Conservation (phyloP, 768 basidiomycete genomes). For the Inosperma sp. region DNA sequence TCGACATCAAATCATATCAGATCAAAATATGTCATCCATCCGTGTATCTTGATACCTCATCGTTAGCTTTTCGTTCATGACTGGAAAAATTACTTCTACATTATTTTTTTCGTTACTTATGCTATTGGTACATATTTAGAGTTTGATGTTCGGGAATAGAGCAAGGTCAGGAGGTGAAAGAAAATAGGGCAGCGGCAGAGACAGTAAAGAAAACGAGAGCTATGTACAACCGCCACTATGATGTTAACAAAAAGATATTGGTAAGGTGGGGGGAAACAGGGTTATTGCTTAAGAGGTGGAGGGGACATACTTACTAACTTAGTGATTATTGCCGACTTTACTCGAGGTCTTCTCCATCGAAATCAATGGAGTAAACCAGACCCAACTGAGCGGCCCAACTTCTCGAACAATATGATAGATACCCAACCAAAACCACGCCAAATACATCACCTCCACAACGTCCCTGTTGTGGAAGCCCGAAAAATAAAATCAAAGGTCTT, state of each 20-base stretch:
- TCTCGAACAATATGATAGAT: constrained; percentile 27
- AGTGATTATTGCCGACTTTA: no score
- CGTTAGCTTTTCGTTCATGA: background rate
- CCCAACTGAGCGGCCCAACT: constrained; percentile 23
- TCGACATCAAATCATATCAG: no score
- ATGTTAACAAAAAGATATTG: constrained; percentile 28
- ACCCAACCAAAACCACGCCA: background rate
- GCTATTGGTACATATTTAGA: constrained; percentile 39
- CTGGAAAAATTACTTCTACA: no score
- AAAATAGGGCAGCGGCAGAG: constrained; percentile 16
- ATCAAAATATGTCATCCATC: no score
- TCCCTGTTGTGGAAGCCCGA: background rate
- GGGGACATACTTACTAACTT: constrained; percentile 8
- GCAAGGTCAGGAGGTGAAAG: constrained; percentile 30
- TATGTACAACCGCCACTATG: constrained; percentile 2
- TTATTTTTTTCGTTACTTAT: constrained; percentile 37
- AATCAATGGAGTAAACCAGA: no score
- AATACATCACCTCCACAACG: background rate
- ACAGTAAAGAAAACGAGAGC: constrained; percentile 1
- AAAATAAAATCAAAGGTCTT: constrained; percentile 68
- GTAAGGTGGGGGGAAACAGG: constrained; percentile 26
- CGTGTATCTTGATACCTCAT: no score
- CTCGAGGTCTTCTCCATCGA: no score
- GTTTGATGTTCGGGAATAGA: constrained; percentile 7
- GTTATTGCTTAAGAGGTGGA: constrained; percentile 14